These are phyloP conservation scores for Novymonas esmeraldas DNA, from an alignment of 208 protist genomes.

Conservation along the genomic window DNA sequence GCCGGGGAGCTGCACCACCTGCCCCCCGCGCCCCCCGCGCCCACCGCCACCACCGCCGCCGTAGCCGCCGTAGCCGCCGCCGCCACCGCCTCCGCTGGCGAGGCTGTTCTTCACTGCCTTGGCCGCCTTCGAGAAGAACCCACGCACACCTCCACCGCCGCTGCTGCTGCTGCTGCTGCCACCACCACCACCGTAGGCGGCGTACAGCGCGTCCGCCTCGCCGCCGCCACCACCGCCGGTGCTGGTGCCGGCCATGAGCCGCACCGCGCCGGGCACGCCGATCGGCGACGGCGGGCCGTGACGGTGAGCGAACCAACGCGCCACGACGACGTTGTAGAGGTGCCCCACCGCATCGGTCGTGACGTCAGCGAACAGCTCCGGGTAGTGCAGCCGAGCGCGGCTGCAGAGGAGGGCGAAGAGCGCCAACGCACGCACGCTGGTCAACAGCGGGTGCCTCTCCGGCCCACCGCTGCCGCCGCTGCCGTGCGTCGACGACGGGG, in stretches of 20 bases:
- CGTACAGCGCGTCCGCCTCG: neutral
- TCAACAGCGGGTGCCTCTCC: conserved; percentile 5
- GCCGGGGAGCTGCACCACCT: conserved; percentile 29
- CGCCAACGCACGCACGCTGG: conserved; percentile 12
- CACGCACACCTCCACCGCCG: conserved; percentile 30
- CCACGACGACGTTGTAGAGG: conserved; percentile 19
- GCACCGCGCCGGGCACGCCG: conserved; percentile 7
- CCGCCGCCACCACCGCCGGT: neutral
- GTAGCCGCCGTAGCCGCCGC: conserved; percentile 2
- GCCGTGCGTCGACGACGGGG: no score
- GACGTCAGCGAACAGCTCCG: conserved; percentile 57
- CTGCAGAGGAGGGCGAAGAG: conserved; percentile 19
- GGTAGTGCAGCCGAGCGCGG: conserved; percentile 32
- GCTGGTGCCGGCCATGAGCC: conserved; percentile 13
- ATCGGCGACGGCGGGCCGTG: neutral
- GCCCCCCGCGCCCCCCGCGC: conserved; percentile 16
- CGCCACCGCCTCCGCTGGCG: neutral
- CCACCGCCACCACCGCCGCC: conserved; percentile 5
- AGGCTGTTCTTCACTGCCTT: conserved; percentile 51
- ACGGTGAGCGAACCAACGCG: conserved; percentile 20
- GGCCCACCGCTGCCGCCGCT: neutral
- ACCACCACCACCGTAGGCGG: conserved; percentile 1
- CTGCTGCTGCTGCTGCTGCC: conserved; percentile 8
- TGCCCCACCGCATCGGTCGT: conserved; percentile 16
- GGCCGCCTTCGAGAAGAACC: conserved; percentile 66